Evolutionary conservation across 768 basidiomycete species (phyloP), one percentile per base, ranked within the genome.

Genomic region (Suillus placidus): DNA sequence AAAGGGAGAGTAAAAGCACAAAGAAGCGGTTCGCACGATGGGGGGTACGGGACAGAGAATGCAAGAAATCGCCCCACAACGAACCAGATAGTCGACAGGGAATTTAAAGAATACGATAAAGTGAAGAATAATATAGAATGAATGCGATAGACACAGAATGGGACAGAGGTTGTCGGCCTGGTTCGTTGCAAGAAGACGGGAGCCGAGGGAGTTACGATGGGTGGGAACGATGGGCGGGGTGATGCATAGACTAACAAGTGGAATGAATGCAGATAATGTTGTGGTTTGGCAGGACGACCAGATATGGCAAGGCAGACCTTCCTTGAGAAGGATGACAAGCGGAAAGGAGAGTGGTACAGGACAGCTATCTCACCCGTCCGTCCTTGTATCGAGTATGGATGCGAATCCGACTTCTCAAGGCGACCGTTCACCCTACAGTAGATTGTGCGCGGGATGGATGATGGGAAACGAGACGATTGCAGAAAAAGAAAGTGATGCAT

Each of bases 121-220:
- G 81, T 89, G 88, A 90, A 86, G 84, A 91, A 92, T 92, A 92
- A 92, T 86, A 87, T 82, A 86, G 82, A 83, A 87, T 80, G 82
- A 85, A 84, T 81, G 83, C 83, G 78, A 79, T 77, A 72, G 77
- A 76, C 72, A 78, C 73, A 71, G 73, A 75, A 72, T 73, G 75
- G 76, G 68, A 60, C 40, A 76, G 78, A 81, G 78, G 81, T 79
- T 85, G 83, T 86, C 80, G 82, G 80, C 80, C 81, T 83, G 79
- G 79, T 83, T 78, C 77, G 77, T 79, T 81, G 80, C 77, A 71
- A 80, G 74, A 73, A 77, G 79, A 80, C 81, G 78, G 76, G 77
- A 62, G 62, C 67, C 68, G 67, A 75, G 79, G 79, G 81, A 73
- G 71, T 80, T 81, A 81, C 81, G 83, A 73, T 80, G 75, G 79